Conservation (phyloP, 78 protist genomes). For the Guillardia theta region DNA sequence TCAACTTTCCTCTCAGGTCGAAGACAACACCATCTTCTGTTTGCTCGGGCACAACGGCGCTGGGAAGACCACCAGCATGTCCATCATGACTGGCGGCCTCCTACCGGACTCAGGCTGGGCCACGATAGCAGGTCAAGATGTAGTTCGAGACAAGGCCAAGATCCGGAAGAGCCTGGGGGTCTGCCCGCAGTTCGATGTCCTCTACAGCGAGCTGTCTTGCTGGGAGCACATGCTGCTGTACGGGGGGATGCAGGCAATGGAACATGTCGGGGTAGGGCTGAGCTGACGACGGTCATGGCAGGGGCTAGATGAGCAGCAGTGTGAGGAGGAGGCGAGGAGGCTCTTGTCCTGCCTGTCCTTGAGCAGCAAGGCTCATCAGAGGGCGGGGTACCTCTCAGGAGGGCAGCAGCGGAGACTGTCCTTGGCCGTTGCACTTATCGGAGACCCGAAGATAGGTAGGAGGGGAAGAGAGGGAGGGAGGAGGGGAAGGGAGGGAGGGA, state of each 20-base stretch:
- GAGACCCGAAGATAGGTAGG: constrained; percentile 67
- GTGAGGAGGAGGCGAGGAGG: background rate
- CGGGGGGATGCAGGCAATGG: background rate
- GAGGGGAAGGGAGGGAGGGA: too few species aligned
- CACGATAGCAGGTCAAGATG: background rate
- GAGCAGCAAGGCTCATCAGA: background rate
- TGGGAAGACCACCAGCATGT: constrained; percentile 60
- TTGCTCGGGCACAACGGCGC: background rate
- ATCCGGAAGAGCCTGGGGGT: constrained; percentile 66
- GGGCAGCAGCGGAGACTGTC: constrained; percentile 85
- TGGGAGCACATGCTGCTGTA: constrained; percentile 63
- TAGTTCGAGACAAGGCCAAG: background rate
- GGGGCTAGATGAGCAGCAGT: too few species aligned
- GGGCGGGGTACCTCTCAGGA: constrained; percentile 55
- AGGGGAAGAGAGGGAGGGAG: too few species aligned
- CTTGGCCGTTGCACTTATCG: constrained; percentile 73
- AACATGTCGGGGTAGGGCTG: too few species aligned
- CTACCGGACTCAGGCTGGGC: constrained; percentile 19
- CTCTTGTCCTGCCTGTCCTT: background rate
- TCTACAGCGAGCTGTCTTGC: constrained; percentile 55
- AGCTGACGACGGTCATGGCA: too few species aligned
- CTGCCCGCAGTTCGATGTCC: constrained; percentile 78
- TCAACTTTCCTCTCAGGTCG: too few species aligned
- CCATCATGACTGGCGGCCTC: constrained; percentile 60
- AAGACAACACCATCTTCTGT: background rate